These are phyloP conservation scores for Cladophialophora chaetospira DNA, from an alignment of 2,329 filamentous ascomycete genomes.

Conservation along the genomic window DNA sequence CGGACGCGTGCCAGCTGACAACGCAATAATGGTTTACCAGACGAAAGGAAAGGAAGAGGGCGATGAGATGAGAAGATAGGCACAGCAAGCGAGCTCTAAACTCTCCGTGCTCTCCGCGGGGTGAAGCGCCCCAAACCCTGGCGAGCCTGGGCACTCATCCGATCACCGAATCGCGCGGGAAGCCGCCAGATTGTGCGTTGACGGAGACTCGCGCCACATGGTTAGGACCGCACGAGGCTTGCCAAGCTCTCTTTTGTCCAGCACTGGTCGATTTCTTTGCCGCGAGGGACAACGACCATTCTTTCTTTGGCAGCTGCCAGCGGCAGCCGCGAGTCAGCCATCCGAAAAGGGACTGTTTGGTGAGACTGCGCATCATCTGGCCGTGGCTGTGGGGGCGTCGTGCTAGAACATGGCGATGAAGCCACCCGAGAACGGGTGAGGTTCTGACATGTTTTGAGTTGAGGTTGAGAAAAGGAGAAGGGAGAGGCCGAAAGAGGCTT, in stretches of 20 bases:
- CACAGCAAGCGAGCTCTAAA: neutral
- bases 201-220: conserved; percentile 13
- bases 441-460: neutral
- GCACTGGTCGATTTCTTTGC: neutral
- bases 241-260: neutral
- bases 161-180: neutral
- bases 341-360: neutral
- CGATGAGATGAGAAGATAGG: neutral
- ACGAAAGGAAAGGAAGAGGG: conserved; percentile 2
- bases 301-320: neutral
- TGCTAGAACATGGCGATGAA: conserved; percentile 1
- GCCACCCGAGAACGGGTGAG: conserved; percentile 1
- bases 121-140: neutral
- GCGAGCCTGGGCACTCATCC: neutral
- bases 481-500: neutral
- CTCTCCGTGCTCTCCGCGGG: conserved; percentile 9
- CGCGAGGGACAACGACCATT: neutral
- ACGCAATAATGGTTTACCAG: conserved; percentile 15
- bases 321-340: neutral
- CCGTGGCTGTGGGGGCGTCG: neutral
- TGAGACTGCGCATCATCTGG: neutral
- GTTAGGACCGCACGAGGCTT: conserved; percentile 8
- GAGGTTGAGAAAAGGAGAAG: conserved; percentile 17
- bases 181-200: neutral
- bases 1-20: conserved; percentile 24